Base-by-base conservation (phyloP, 768 basidiomycete species). In the Auricularia sp. region DNA sequence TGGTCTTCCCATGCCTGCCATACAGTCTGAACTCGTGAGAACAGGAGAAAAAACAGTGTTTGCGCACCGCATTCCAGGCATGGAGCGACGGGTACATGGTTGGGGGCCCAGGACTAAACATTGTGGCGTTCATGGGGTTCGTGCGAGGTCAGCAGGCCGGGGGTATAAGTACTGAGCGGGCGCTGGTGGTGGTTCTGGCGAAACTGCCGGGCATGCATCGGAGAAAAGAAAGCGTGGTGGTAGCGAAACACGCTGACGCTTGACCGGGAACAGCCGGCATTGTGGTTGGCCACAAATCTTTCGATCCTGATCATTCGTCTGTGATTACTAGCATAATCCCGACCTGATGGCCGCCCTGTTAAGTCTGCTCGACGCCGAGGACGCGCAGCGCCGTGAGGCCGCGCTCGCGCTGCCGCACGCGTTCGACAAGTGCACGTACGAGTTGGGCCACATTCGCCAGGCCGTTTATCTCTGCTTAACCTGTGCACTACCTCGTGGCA, bases 381-480 rank as follows among this genome's bases (percentile, higher is more conserved):
- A 69, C 7, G 68, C 71, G 29, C 74, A 78, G 29, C 65, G 78
- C 42, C 70, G 75, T 63, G 77, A 78, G 63, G 79, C 79, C 10
- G 72, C 79, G 11, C 77, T 85, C 44, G 86, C 86, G 3, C 74
- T 89, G 36, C 88, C 79, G 4, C 77, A 78, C 69, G 70, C 71
- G 14, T 80, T 80, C 82, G 84, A 83, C 21, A 81, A 82, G 63
- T 90, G 88, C 69, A 85, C 88, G 4, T 87, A 85, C 72, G 70
- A 75, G 51, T 73, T 84, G 67, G 87, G 88, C 0, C 76, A 78
- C 24, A 74, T 89, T 77, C 85, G 86, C 65, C 92, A 94, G 75
- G 85, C 90, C 0, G 85, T 93, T 10, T 90, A 93, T 73, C 84
- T 92, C 63, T 94, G 92, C 71, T 74, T 85, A 8, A 87, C 89